phyloP scores from a whole-genome alignment of 2,329 filamentous ascomycete species.

The Thelonectria blattea region DNA sequence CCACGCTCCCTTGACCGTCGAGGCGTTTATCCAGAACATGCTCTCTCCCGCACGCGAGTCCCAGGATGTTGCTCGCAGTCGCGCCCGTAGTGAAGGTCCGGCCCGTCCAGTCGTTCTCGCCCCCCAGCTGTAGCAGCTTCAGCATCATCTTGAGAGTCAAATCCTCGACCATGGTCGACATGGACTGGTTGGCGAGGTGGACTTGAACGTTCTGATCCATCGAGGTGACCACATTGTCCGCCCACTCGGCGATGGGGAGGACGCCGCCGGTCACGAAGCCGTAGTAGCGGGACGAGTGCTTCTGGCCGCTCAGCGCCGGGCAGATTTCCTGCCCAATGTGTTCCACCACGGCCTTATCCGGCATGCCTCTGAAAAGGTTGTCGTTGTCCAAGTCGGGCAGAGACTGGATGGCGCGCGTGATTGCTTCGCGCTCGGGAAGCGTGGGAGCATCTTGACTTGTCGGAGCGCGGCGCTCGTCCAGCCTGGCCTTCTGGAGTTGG shows the following conservation, averaged over 20 bases:
- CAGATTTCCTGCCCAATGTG: constrained; percentile 56
- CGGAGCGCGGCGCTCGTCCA: constrained; percentile 26
- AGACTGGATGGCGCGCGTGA: constrained; percentile 47
- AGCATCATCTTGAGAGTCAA: constrained; percentile 72
- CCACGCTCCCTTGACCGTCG: constrained; percentile 53
- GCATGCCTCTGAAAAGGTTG: constrained; percentile 42
- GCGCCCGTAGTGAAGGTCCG: constrained; percentile 64
- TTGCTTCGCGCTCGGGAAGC: constrained; percentile 45
- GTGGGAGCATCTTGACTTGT: constrained; percentile 30
- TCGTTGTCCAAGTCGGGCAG: constrained; percentile 43
- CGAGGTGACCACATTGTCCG: constrained; percentile 81
- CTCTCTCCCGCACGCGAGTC: constrained; percentile 71
- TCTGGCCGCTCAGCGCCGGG: constrained; percentile 70
- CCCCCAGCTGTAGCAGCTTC: constrained; percentile 67
- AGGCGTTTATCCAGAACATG: constrained; percentile 55
- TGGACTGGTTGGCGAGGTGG: constrained; percentile 77
- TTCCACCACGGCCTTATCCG: constrained; percentile 39
- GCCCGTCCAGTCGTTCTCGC: constrained; percentile 61
- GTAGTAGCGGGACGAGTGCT: constrained; percentile 74
- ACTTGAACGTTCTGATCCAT: constrained; percentile 86
- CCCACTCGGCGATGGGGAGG: constrained; percentile 79
- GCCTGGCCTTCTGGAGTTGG: constrained; percentile 27
- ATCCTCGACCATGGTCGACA: constrained; percentile 79
- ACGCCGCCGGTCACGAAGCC: constrained; percentile 87
- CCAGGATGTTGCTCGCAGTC: constrained; percentile 83